phyloP scores from a whole-genome alignment of 129 eudicot species.

The Arctium lappa region DNA sequence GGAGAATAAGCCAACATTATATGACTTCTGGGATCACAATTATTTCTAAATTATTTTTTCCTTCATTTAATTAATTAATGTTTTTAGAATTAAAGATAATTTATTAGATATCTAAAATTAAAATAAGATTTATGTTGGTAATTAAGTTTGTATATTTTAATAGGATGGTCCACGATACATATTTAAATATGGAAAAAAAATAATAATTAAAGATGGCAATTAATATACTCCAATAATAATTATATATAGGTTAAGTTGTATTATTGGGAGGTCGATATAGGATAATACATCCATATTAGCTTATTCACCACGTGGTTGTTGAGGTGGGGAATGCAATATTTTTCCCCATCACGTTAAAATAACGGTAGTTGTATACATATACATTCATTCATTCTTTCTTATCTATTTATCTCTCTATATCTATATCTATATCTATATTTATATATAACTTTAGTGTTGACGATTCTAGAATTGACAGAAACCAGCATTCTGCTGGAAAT shows the following conservation, averaged over 20 bases:
- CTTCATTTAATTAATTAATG: not conserved
- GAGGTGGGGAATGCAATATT: not conserved
- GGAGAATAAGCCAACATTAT: not conserved
- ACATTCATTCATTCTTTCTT: not conserved
- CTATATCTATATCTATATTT: not conserved
- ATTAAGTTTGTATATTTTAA: not conserved
- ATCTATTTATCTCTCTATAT: not conserved
- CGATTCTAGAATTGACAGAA: not conserved
- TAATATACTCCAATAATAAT: not conserved
- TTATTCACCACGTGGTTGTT: slow-evolving; percentile 23
- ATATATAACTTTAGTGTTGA: not conserved
- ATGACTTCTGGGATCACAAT: not conserved
- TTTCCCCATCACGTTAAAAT: slow-evolving; percentile 15
- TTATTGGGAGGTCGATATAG: not conserved
- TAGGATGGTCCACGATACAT: slow-evolving; percentile 4
- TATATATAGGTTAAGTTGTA: not conserved
- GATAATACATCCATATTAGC: not conserved
- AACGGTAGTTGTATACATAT: slow-evolving; percentile 1
- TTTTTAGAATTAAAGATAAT: not conserved
- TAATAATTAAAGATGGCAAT: not conserved
- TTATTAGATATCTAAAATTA: not conserved
- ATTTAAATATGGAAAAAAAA: not conserved
- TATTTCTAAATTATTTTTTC: not conserved
- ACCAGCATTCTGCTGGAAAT: not conserved
- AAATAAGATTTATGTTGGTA: not conserved